Evolutionary conservation across 257 asterid species (phyloP).

Genomic region (Verbascum thapsus): DNA sequence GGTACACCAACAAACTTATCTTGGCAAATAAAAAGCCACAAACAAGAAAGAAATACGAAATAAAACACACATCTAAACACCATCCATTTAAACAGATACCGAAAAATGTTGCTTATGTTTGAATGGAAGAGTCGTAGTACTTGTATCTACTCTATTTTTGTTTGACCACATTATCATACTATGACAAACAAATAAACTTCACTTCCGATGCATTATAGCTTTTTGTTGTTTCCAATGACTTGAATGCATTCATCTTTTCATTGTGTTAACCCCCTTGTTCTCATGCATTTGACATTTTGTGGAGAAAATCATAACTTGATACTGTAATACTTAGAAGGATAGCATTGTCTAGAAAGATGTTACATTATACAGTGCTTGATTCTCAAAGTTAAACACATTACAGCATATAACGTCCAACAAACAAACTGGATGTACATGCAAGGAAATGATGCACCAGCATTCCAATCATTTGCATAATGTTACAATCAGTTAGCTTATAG

Average conservation of each 20-base stretch:
- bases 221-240: neutral
- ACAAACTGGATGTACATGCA: conserved; percentile 11
- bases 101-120: neutral
- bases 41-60: neutral
- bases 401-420: neutral
- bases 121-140: neutral
- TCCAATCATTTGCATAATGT: conserved; percentile 7
- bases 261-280: neutral
- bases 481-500: neutral
- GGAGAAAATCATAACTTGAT: neutral
- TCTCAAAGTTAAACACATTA: neutral
- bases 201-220: conserved; percentile 10
- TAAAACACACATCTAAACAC: neutral
- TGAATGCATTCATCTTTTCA: neutral
- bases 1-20: neutral
- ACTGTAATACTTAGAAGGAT: conserved; percentile 6
- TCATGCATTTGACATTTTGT: neutral
- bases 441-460: neutral
- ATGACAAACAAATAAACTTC: neutral
- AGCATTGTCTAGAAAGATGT: neutral
- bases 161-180: neutral
- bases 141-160: neutral
- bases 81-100: neutral
- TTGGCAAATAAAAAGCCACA: neutral
- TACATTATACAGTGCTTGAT: neutral